Conservation (phyloP, 2,329 filamentous ascomycete species). For the Neodidymelliopsis sp. region DNA sequence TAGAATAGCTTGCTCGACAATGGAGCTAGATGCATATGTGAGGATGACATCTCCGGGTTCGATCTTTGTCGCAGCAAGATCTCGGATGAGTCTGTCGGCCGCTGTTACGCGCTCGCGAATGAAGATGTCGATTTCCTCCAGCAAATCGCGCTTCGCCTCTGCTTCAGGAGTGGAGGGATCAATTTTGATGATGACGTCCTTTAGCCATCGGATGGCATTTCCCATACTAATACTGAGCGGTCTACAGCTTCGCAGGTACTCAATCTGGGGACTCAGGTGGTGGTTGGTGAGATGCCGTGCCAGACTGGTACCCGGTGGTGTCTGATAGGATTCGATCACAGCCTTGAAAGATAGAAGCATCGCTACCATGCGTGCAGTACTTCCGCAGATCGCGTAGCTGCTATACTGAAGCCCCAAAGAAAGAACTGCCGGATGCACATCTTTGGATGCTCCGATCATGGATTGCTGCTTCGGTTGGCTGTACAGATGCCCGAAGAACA, state of each 20-base stretch:
- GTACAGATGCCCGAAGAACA: conserved; percentile 77
- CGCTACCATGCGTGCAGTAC: conserved; percentile 84
- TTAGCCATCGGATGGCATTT: conserved; percentile 93
- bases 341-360: conserved; percentile 90
- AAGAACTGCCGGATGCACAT: conserved; percentile 85
- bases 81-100: conserved; percentile 84
- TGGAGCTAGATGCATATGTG: conserved; percentile 84
- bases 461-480: conserved; percentile 74
- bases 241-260: conserved; percentile 91
- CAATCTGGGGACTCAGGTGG: conserved; percentile 91
- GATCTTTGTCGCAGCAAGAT: conserved; percentile 78
- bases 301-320: conserved; percentile 82
- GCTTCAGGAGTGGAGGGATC: conserved; percentile 84
- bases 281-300: conserved; percentile 91
- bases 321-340: conserved; percentile 92
- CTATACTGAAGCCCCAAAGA: conserved; percentile 89
- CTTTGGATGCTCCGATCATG: conserved; percentile 67
- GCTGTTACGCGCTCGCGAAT: conserved; percentile 89
- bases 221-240: conserved; percentile 97
- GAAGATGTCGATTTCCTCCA: conserved; percentile 84
- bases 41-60: conserved; percentile 81
- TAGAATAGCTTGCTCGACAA: conserved; percentile 83
- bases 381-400: conserved; percentile 86
- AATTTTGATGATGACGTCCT: conserved; percentile 88
- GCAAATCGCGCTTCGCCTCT: conserved; percentile 80